Conservation (phyloP, 805 yeast species). For the Wickerhamomyces tratensis region DNA sequence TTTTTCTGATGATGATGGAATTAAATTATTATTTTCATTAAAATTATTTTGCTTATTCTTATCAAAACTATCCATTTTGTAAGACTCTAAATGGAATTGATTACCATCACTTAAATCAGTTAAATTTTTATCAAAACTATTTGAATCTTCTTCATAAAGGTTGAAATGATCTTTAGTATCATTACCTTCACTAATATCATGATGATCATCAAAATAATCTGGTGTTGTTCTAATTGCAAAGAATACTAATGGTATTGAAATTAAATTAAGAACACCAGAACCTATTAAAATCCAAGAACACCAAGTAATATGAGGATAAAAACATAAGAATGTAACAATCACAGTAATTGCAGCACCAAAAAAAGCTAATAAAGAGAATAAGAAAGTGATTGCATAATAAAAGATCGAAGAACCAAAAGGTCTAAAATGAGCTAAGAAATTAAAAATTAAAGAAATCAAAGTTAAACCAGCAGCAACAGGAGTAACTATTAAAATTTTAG, state of each 20-base stretch:
- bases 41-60: neutral
- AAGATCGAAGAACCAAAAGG: slow-evolving; percentile 16
- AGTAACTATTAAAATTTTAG: slow-evolving; percentile 43
- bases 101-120: slow-evolving; percentile 17
- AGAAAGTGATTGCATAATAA: slow-evolving; percentile 32
- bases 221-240: slow-evolving; percentile 22
- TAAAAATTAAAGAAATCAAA: slow-evolving; percentile 32
- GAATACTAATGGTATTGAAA: slow-evolving; percentile 40
- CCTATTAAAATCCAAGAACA: slow-evolving; percentile 66
- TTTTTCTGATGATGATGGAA: slow-evolving; percentile 5
- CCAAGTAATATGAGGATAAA: slow-evolving; percentile 61
- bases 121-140: slow-evolving; percentile 6
- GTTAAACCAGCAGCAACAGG: slow-evolving; percentile 64
- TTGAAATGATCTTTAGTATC: neutral
- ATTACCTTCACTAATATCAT: slow-evolving; percentile 6
- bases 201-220: slow-evolving; percentile 2
- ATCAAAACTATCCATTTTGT: slow-evolving; percentile 6
- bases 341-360: slow-evolving; percentile 44
- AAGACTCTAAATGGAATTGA: slow-evolving; percentile 9
- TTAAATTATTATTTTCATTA: slow-evolving; percentile 1
- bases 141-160: neutral
- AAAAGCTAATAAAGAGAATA: slow-evolving; percentile 40
- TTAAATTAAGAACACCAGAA: slow-evolving; percentile 46
- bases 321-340: slow-evolving; percentile 44
- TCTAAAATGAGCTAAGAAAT: slow-evolving; percentile 22